Evolutionary conservation across 2,329 filamentous ascomycete species (phyloP), one percentile per base, ranked within the genome.

Genomic region (Didymella arachidicola): DNA sequence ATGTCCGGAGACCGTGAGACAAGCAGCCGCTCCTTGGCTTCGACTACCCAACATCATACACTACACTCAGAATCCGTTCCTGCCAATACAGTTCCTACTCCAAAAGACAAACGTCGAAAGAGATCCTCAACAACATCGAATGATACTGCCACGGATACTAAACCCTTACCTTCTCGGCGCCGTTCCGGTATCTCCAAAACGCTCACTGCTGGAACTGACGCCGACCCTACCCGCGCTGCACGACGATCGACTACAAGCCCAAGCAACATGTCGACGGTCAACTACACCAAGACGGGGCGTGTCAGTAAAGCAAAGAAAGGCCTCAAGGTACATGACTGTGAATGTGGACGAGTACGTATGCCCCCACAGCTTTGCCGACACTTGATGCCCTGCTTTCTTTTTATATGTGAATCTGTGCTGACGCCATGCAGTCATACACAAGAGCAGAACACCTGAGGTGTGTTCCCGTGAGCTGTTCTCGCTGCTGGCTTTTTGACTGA

Each of bases 221-320:
- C 59, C 62, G 64, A 65, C 52, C 67, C 70, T 63, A 71, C 74
- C 63, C 68, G 65, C 52, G 65, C 67, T 29, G 65, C 73, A 39
- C 69, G 74, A 64, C 70, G 65, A 49, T 76, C 72, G 18, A 53
- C 60, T 34, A 58, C 59, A 57, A 76, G 72, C 66, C 72, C 76
- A 49, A 65, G 64, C 19, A 68, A 71, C 30, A 72, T 30, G 56
- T 68, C 30, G 55, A 60, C 74, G 16, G 69, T 79, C 53, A 72
- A 76, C 56, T 80, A 78, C 64, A 82, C 80, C 19, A 76, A 74
- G 61, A 82, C 80, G 26, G 80, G 80, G 19, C 74, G 80, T 27
- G 76, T 82, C 49, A 81, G 79, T 57, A 82, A 81, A 68, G 80
- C 80, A 7, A 78, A 79, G 63, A 82, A 82, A 59, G 80, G 80